Percentiles rank a stretch among this genome's conserved stretches.
phyloP scores from a whole-genome alignment of 352 stramenopile genomes.

The Elongisporangium anandrum region DNA sequence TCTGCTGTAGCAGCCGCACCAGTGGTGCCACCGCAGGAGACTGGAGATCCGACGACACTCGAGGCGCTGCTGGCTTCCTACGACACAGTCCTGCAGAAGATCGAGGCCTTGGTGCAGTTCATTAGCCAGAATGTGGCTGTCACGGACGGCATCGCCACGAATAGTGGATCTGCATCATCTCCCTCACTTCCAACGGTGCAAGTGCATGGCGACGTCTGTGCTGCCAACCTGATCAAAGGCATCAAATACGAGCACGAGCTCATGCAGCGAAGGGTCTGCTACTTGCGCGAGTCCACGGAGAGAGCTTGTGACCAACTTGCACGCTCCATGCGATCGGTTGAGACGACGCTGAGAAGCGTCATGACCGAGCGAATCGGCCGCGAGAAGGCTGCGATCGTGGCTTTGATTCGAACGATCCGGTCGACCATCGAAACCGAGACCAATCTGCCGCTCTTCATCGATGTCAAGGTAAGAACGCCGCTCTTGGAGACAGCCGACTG shows the following conservation, averaged over 20 bases:
- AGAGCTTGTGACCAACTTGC: constrained; percentile 41
- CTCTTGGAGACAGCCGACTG: background rate
- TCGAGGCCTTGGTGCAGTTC: constrained; percentile 34
- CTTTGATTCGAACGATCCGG: constrained; percentile 46
- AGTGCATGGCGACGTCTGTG: constrained; percentile 21
- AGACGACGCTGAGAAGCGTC: constrained; percentile 38
- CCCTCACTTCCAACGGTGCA: constrained; percentile 5
- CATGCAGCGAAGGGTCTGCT: constrained; percentile 42
- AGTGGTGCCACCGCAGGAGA: constrained; percentile 5
- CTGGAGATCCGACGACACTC: constrained; percentile 21
- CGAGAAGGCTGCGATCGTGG: constrained; percentile 42
- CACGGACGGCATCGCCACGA: constrained; percentile 10
- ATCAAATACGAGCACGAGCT: constrained; percentile 59
- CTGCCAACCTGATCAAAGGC: constrained; percentile 48
- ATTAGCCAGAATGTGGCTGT: constrained; percentile 9
- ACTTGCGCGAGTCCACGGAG: constrained; percentile 38
- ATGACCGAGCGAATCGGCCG: constrained; percentile 34
- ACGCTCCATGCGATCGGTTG: constrained; percentile 38
- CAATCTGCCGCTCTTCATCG: constrained; percentile 53
- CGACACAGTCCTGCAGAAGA: constrained; percentile 37
- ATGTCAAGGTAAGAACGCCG: constrained; percentile 42
- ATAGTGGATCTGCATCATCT: background rate
- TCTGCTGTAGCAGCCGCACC: constrained; percentile 13
- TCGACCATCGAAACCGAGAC: constrained; percentile 50
- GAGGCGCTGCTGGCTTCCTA: constrained; percentile 42